Percentiles rank a stretch among this genome's conserved stretches.
phyloP scores from a whole-genome alignment of 306 rosid species.

The Chamaecrista fasciculata region DNA sequence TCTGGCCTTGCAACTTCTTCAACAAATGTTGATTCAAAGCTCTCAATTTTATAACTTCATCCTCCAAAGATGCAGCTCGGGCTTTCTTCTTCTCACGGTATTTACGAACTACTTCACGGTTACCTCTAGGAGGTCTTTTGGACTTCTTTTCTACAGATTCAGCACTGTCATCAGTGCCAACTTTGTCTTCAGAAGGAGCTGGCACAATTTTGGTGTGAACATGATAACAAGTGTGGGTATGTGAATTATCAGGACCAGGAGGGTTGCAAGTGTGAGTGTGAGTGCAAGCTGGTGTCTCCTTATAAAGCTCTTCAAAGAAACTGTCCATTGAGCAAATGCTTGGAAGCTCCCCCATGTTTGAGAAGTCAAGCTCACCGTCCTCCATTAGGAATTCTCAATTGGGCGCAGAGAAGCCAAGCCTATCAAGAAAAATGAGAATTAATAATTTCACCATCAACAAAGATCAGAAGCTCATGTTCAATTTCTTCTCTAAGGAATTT shows the following conservation, averaged over 20 bases:
- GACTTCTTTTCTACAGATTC: constrained; percentile 76
- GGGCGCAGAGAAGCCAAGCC: constrained; percentile 14
- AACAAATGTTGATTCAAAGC: constrained; percentile 77
- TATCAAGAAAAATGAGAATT: not conserved
- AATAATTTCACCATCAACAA: not conserved
- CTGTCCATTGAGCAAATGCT: constrained; percentile 82
- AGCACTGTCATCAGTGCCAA: constrained; percentile 70
- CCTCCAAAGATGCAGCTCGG: constrained; percentile 82
- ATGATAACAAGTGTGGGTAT: constrained; percentile 93
- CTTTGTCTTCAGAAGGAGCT: constrained; percentile 59
- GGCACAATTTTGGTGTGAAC: constrained; percentile 88
- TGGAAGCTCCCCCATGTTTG: constrained; percentile 66
- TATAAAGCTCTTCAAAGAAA: constrained; percentile 73
- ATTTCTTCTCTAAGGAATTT: not conserved
- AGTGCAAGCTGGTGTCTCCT: constrained; percentile 82
- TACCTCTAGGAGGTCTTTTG: constrained; percentile 73
- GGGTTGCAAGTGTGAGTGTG: constrained; percentile 99
- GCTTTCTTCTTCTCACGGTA: constrained; percentile 98
- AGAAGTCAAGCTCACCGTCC: constrained; percentile 85
- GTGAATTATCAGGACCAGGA: constrained; percentile 88
- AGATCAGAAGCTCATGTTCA: constrained; percentile 10
- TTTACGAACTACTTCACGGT: constrained; percentile 89
- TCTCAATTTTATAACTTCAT: constrained; percentile 78
- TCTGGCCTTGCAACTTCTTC: constrained; percentile 84
- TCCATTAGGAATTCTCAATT: constrained; percentile 54